A percentile compares a stretch with the other conserved stretches of the same genome.
These are phyloP conservation scores for Cyclotella atomus DNA, from an alignment of 108 stramenopile species.

Conservation along the genomic window DNA sequence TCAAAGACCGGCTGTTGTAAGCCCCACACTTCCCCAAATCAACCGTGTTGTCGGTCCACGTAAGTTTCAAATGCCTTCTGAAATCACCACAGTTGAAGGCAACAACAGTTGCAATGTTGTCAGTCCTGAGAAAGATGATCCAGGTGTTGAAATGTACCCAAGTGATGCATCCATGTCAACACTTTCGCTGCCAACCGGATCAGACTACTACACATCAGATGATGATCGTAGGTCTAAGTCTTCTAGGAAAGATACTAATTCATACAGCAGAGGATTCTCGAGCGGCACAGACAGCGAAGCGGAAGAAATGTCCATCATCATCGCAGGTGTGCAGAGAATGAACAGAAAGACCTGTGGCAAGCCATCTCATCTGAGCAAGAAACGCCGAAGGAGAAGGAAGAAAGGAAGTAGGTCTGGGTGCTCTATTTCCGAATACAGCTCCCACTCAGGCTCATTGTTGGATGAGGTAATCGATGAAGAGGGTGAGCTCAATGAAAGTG, in stretches of 20 bases:
- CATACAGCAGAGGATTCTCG: neutral
- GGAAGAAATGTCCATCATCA: conserved; percentile 36
- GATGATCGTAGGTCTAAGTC: conserved; percentile 7
- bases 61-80: neutral
- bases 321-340: conserved; percentile 42
- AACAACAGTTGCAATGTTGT: conserved; percentile 2
- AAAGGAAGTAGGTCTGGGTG: conserved; percentile 53
- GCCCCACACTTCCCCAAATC: conserved; percentile 1
- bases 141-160: conserved; percentile 40
- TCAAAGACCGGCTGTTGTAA: neutral
- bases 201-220: conserved; percentile 30
- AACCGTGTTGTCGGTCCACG: neutral
- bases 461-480: conserved; percentile 51
- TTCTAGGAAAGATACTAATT: too few species aligned
- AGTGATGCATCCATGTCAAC: conserved; percentile 41
- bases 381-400: conserved; percentile 55
- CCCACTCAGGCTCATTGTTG: conserved; percentile 30
- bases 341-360: conserved; percentile 47
- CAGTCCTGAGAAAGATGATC: conserved; percentile 40
- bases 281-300: conserved; percentile 2
- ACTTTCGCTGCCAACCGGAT: conserved; percentile 30
- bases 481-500: conserved; percentile 31
- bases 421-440: conserved; percentile 17
- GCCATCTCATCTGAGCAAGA: conserved; percentile 45
- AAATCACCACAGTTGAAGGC: neutral